phyloP scores from a whole-genome alignment of 1,139 yeast genomes.

The Blastobotrys niveus region DNA sequence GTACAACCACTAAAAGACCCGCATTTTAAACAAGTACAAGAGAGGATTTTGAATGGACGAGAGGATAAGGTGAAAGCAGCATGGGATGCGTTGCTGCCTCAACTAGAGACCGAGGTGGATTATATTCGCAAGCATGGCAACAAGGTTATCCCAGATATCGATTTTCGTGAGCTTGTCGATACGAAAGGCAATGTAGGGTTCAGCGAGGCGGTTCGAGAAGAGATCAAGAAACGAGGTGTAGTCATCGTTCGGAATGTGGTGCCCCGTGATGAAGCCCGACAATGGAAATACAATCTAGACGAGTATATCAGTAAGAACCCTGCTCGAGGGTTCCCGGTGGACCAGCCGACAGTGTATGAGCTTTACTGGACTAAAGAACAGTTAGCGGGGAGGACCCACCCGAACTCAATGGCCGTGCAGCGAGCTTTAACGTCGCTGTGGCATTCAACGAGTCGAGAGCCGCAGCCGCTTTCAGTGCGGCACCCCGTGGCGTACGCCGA shows the following conservation, averaged over 20 bases:
- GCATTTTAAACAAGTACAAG: conserved; percentile 27
- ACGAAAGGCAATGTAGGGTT: conserved; percentile 11
- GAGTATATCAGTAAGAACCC: conserved; percentile 26
- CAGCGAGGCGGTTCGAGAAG: conserved; percentile 12
- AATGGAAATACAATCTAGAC: conserved; percentile 25
- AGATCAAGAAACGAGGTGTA: conserved; percentile 29
- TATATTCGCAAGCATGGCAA: conserved; percentile 25
- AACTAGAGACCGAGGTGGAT: conserved; percentile 27
- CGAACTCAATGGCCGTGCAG: conserved; percentile 35
- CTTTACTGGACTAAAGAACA: conserved; percentile 45
- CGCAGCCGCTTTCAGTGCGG: conserved; percentile 30
- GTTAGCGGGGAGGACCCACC: conserved; percentile 41
- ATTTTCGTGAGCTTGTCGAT: conserved; percentile 18
- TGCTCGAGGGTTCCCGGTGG: conserved; percentile 29
- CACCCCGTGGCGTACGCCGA: conserved; percentile 47
- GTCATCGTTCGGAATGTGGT: conserved; percentile 35
- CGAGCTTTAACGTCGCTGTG: conserved; percentile 36
- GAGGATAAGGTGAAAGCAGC: conserved; percentile 27
- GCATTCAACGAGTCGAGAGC: conserved; percentile 22
- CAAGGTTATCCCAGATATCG: conserved; percentile 21
- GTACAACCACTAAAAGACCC: conserved; percentile 20
- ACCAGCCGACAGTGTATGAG: conserved; percentile 33
- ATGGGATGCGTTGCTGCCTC: conserved; percentile 31
- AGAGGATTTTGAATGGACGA: conserved; percentile 26
- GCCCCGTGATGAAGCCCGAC: conserved; percentile 29